These are phyloP conservation scores for Gyrodon lividus DNA, from an alignment of 768 basidiomycete genomes.

Conservation along the genomic window DNA sequence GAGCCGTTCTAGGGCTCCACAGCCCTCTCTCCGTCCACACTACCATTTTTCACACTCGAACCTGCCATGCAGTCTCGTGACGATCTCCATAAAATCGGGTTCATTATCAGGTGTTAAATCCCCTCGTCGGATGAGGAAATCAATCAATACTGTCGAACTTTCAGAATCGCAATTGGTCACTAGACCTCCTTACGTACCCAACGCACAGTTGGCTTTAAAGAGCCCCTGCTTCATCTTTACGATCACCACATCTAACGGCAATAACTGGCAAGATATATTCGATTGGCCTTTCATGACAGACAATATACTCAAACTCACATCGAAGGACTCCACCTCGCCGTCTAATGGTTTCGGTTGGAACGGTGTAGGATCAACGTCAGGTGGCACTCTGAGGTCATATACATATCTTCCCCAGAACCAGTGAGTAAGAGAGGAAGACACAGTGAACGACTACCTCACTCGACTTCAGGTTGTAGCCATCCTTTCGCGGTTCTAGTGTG, in stretches of 20 bases:
- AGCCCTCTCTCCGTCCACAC: neutral
- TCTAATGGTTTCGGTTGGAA: slow-evolving; percentile 76
- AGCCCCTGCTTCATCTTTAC: slow-evolving; percentile 61
- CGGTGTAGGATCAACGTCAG: slow-evolving; percentile 41
- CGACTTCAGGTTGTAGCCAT: slow-evolving; percentile 86
- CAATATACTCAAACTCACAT: slow-evolving; percentile 46
- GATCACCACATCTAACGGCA: slow-evolving; percentile 62
- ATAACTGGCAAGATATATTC: slow-evolving; percentile 45
- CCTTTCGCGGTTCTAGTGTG: slow-evolving; percentile 23
- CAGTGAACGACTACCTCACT: slow-evolving; percentile 45
- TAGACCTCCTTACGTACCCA: slow-evolving; percentile 48
- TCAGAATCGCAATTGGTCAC: slow-evolving; percentile 1
- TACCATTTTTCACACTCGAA: slow-evolving; percentile 64
- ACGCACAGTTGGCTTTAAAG: slow-evolving; percentile 93
- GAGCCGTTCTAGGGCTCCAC: too few relatives aligned
- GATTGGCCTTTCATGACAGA: neutral
- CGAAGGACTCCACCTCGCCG: slow-evolving; percentile 92
- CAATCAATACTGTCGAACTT: slow-evolving; percentile 68
- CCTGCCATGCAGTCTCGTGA: slow-evolving; percentile 68
- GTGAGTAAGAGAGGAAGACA: neutral
- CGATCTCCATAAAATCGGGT: slow-evolving; percentile 74
- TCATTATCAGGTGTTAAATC: slow-evolving; percentile 87
- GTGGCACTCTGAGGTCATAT: slow-evolving; percentile 78
- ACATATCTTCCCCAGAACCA: slow-evolving; percentile 55
- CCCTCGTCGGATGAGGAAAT: slow-evolving; percentile 87